Conservation (phyloP, 176 grass and related monocot genomes). For the Bolboschoenus planiculmis region DNA sequence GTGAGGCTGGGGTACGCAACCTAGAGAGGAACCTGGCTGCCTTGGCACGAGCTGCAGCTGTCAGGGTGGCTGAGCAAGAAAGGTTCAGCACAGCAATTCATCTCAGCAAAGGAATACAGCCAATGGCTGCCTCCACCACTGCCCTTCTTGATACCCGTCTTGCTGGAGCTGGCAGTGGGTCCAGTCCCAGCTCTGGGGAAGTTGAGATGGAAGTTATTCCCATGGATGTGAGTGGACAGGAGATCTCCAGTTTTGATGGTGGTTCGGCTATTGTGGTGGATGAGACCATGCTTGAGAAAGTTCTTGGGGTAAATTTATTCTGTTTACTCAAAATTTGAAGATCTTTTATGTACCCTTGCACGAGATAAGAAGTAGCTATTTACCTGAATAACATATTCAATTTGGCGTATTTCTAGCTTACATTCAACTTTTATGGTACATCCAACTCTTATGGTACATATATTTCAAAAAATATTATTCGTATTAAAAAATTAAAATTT, state of each 20-base stretch:
- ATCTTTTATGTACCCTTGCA: background rate
- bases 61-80: slow-evolving; percentile 78
- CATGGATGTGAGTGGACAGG: slow-evolving; percentile 58
- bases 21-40: slow-evolving; percentile 84
- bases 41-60: slow-evolving; percentile 81
- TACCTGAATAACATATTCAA: background rate
- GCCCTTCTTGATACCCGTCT: slow-evolving; percentile 64
- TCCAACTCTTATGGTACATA: background rate
- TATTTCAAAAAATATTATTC: no score
- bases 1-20: slow-evolving; percentile 91
- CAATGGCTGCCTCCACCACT: slow-evolving; percentile 50
- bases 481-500: no score
- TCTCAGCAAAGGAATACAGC: slow-evolving; percentile 32
- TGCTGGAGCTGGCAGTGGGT: slow-evolving; percentile 34
- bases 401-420: background rate
- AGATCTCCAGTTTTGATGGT: slow-evolving; percentile 73
- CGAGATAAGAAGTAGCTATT: background rate
- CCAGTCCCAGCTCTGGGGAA: slow-evolving; percentile 35
- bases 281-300: slow-evolving; percentile 93
- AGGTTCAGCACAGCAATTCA: slow-evolving; percentile 22
- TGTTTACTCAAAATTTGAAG: background rate
- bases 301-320: slow-evolving; percentile 66
- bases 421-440: background rate
- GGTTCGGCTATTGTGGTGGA: slow-evolving; percentile 57
- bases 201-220: slow-evolving; percentile 99